Evolutionary conservation across 306 rosid species (phyloP).

Genomic region (Calophaca sinica): DNA sequence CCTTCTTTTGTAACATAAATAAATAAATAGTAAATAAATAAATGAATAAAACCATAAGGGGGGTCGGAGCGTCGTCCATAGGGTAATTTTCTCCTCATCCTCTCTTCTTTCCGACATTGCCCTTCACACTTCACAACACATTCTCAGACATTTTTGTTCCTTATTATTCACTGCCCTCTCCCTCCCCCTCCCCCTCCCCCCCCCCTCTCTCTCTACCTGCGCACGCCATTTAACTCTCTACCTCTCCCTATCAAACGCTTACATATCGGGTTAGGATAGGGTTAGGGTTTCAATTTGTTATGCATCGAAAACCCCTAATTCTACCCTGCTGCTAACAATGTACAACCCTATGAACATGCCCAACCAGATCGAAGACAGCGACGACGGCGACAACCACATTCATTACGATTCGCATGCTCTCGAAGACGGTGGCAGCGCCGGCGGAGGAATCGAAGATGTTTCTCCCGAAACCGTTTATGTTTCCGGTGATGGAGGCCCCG

Average conservation of each 20-base stretch:
- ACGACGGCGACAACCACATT: constrained; percentile 58
- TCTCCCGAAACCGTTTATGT: constrained; percentile 58
- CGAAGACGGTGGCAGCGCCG: constrained; percentile 58
- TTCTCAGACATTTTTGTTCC: not conserved
- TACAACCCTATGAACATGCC: constrained; percentile 65
- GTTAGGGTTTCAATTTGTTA: constrained; percentile 56
- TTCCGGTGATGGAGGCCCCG: constrained; percentile 46
- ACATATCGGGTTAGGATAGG: constrained; percentile 1
- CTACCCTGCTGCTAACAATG: constrained; percentile 56
- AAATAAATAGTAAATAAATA: no score
- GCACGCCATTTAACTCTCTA: no score
- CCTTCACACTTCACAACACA: not conserved
- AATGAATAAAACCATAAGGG: no score
- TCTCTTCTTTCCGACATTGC: constrained; percentile 11
- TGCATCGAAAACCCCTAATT: constrained; percentile 55
- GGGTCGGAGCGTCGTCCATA: not conserved
- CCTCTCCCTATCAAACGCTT: no score
- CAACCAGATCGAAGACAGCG: constrained; percentile 71
- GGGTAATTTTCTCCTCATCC: not conserved
- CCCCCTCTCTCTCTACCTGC: not conserved
- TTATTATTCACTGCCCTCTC: not conserved
- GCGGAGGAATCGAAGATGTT: constrained; percentile 55
- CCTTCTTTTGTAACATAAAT: no score
- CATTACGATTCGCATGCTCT: constrained; percentile 64
- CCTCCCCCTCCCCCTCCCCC: not conserved